Percentiles rank a stretch among this genome's conserved stretches.
Evolutionary conservation across 805 yeast genomes (phyloP).

Genomic region (Teunomyces stri): DNA sequence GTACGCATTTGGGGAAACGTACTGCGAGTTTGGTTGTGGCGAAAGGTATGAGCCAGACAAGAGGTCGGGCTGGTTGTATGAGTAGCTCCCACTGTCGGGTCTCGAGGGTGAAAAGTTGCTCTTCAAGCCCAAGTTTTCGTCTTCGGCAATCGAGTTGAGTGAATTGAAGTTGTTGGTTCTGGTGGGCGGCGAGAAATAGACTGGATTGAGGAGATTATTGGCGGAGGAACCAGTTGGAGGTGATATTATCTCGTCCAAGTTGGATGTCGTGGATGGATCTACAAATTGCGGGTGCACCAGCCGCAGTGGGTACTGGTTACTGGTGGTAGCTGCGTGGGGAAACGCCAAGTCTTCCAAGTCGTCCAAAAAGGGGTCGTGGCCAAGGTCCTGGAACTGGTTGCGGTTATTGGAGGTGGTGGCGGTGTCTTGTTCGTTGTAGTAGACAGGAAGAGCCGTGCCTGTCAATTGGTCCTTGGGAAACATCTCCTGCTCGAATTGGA

Average conservation of each 20-base stretch:
- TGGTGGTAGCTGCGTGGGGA: slow-evolving; percentile 5
- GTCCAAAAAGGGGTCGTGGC: slow-evolving; percentile 32
- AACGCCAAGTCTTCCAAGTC: slow-evolving; percentile 23
- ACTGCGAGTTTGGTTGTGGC: slow-evolving; percentile 30
- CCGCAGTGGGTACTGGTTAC: slow-evolving; percentile 4
- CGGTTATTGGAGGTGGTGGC: background rate
- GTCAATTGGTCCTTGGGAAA: background rate
- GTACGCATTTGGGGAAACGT: slow-evolving; percentile 30
- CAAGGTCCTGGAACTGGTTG: slow-evolving; percentile 5
- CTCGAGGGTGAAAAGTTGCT: slow-evolving; percentile 33
- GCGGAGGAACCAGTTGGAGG: slow-evolving; percentile 22
- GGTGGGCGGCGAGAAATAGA: slow-evolving; percentile 41
- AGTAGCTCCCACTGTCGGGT: slow-evolving; percentile 30
- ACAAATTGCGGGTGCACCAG: slow-evolving; percentile 10
- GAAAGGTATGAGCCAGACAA: slow-evolving; percentile 31
- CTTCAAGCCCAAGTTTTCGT: slow-evolving; percentile 11
- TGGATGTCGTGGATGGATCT: slow-evolving; percentile 16
- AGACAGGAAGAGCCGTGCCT: background rate
- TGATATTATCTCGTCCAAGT: slow-evolving; percentile 38
- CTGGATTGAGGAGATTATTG: slow-evolving; percentile 30
- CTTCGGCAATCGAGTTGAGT: slow-evolving; percentile 35
- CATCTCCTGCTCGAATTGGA: slow-evolving; percentile 2
- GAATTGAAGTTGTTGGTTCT: slow-evolving; percentile 22
- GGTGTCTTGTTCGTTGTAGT: background rate
- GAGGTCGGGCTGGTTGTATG: slow-evolving; percentile 18